Evolutionary conservation across 2,329 filamentous ascomycete genomes (phyloP).

Genomic region (Fusarium sulawesiense): DNA sequence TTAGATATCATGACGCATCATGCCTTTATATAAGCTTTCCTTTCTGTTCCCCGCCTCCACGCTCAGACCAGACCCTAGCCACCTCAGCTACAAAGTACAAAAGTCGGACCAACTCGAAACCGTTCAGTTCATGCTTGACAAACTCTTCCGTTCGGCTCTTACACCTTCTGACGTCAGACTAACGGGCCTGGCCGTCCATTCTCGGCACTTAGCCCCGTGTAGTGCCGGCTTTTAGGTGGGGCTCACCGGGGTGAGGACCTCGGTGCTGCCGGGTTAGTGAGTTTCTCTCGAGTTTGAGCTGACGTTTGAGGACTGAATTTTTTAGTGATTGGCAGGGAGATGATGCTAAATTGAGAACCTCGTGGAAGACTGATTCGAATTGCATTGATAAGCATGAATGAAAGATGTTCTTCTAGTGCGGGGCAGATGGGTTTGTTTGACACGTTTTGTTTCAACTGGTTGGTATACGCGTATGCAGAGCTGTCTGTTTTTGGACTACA

Average conservation of each 20-base stretch:
- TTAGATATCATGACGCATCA: conserved; percentile 4
- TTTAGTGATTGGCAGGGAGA: neutral
- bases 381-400: conserved; percentile 5
- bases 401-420: neutral
- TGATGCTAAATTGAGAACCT: neutral
- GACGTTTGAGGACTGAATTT: neutral
- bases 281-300: neutral
- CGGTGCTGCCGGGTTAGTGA: conserved; percentile 18
- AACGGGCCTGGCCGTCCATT: conserved; percentile 34
- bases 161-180: conserved; percentile 32
- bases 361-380: conserved; percentile 9
- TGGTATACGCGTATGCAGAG: neutral
- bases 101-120: conserved; percentile 27
- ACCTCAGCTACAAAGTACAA: neutral
- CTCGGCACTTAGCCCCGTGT: conserved; percentile 36
- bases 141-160: conserved; percentile 23
- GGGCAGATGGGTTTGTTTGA: neutral
- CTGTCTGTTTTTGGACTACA: neutral
- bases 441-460: neutral
- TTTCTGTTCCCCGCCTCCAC: conserved; percentile 15
- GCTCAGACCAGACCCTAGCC: conserved; percentile 4
- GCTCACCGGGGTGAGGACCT: conserved; percentile 9
- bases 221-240: conserved; percentile 32
- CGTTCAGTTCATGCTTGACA: conserved; percentile 30
- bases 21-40: conserved; percentile 24